Base-by-base conservation (phyloP, 2,329 filamentous ascomycete species). In the Paecilomyces dactylethromorphus region DNA sequence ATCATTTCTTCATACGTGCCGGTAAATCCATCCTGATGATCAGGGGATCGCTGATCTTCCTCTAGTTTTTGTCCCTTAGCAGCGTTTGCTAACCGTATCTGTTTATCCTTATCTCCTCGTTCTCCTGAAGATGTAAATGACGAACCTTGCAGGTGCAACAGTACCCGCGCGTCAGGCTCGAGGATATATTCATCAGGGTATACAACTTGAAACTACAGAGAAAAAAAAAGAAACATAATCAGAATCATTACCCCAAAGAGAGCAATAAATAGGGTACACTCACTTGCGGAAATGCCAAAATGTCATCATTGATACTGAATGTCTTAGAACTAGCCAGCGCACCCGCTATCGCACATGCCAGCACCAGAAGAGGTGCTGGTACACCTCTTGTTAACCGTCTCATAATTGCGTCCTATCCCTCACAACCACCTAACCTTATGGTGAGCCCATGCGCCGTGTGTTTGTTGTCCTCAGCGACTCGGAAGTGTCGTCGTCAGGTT, bases 231-330 rank as follows among this genome's bases (percentile, higher is more conserved):
- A 1, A 26, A 21, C n/a, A n/a, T n/a, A n/a, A n/a, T 55, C 21
- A 51, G 35, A 52, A 35, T 12, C 35, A n/a, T n/a, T n/a, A n/a
- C n/a, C n/a, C n/a, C n/a, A n/a, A n/a, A n/a, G n/a, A n/a, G n/a
- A n/a, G n/a, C n/a, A n/a, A n/a, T n/a, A n/a, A n/a, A n/a, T n/a
- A n/a, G n/a, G n/a, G n/a, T n/a, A n/a, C n/a, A n/a, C 79, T 63
- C 80, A 93, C 90, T 82, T 94, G 91, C 11, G 92, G 92, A 75
- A 89, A 91, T 18, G 91, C 91, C 58, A 96, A 82, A 56, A 96
- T 75, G 71, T 97, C 92, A 70, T 96, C 91, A 68, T 94, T 87
- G 58, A 96, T 89, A 76, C 88, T 96, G 78, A 96, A 96, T 21
- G 81, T 76, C 64, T 82, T 81, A 66, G 83, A 81, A 66, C 74